Evolutionary conservation across 2,329 filamentous ascomycete species (phyloP).

Genomic region (Calycina marina): DNA sequence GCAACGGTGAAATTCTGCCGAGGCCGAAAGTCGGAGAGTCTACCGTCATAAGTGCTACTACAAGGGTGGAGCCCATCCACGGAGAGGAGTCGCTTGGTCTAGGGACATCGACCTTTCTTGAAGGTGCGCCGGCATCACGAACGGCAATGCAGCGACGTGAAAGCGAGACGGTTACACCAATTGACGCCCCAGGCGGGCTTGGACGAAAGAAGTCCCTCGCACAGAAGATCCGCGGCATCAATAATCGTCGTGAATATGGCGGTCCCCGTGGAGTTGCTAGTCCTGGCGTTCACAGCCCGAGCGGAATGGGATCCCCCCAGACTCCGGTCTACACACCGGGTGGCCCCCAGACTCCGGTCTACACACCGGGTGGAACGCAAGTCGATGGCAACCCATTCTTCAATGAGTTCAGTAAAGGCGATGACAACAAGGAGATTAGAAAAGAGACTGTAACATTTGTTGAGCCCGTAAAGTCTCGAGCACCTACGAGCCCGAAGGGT

Average conservation of each 20-base stretch:
- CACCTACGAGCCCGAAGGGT: slow-evolving; percentile 45
- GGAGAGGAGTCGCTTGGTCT: slow-evolving; percentile 73
- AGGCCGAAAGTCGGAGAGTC: slow-evolving; percentile 21
- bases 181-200: slow-evolving; percentile 46
- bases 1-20: slow-evolving; percentile 27
- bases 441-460: slow-evolving; percentile 26
- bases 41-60: slow-evolving; percentile 52
- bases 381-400: slow-evolving; percentile 59
- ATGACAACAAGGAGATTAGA: slow-evolving; percentile 48
- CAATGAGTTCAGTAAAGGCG: slow-evolving; percentile 53
- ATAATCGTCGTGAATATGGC: slow-evolving; percentile 49
- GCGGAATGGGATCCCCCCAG: slow-evolving; percentile 20
- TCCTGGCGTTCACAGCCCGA: slow-evolving; percentile 33
- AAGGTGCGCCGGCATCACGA: slow-evolving; percentile 78
- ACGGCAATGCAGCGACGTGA: slow-evolving; percentile 64
- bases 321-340: slow-evolving; percentile 15
- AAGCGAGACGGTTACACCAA: slow-evolving; percentile 44
- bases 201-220: slow-evolving; percentile 90
- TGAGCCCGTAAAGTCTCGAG: slow-evolving; percentile 29
- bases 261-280: slow-evolving; percentile 41
- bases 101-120: slow-evolving; percentile 89
- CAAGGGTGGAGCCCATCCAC: slow-evolving; percentile 59
- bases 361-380: slow-evolving; percentile 23
- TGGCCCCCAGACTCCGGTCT: no score
- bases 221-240: slow-evolving; percentile 78